Evolutionary conservation across 768 basidiomycete species (phyloP), one percentile per base, ranked within the genome.

Genomic region (Guyanaporus albipodus): DNA sequence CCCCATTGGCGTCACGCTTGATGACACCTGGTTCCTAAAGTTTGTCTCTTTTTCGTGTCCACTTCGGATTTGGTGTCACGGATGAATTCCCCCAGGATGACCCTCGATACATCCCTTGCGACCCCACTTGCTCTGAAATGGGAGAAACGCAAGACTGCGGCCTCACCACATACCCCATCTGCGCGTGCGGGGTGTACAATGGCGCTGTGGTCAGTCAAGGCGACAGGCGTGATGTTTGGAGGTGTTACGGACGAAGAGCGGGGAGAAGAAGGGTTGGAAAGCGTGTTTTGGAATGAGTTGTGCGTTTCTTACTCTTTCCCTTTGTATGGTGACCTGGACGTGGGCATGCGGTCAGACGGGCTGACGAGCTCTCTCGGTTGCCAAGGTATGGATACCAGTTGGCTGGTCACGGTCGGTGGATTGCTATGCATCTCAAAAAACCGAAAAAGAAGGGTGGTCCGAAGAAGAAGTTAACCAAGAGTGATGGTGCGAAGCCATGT

Each of bases 11-110:
- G 72, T 91, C n/a, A 91, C 88, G 70, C 73, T 94, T 6, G 89
- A 91, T 15, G 91, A 96, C 59, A 90, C 87, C 0, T 96, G 91
- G 93, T 72, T 92, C 42, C 73, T 96, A 6, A 78, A 79, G 85
- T 88, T 44, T 3, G 76, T 65, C 11, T 38, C 28, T 17, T 19
- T 28, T 1, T 2, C 21, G 7, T n/a, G 4, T 2, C 31, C 11
- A 29, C 26, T 8, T 17, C 19, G 6, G 10, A 17, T 10, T 18
- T 36, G 4, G 49, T 26, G 9, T n/a, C n/a, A n/a, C n/a, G n/a
- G n/a, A n/a, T n/a, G n/a, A n/a, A 33, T 10, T 4, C 2, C 26
- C 18, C 14, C 36, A 74, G 72, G 23, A 66, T 74, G 43, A 57
- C 66, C 21, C 40, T 67, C 10, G 60, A 67, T 24, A 38, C 45